These are phyloP conservation scores for Podaxis mareebaensis DNA, from an alignment of 768 basidiomycete species.

Conservation along the genomic window DNA sequence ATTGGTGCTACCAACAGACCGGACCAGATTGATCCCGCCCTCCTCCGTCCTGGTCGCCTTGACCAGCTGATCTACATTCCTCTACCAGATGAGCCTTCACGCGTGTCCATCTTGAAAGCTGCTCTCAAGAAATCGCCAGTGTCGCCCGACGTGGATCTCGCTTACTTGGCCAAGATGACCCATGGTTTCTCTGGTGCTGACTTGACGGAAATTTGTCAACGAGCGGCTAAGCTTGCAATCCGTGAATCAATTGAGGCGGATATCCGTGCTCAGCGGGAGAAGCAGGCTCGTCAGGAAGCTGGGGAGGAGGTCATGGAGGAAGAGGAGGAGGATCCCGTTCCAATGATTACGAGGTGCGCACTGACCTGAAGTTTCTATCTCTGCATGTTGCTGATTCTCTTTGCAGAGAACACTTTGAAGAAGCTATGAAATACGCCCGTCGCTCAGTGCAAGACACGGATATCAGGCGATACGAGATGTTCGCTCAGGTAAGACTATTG, in stretches of 20 bases:
- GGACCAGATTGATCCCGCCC: slow-evolving; percentile 92
- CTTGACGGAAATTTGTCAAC: slow-evolving; percentile 98
- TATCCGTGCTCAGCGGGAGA: slow-evolving; percentile 76
- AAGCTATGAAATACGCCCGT: slow-evolving; percentile 97
- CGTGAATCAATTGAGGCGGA: slow-evolving; percentile 94
- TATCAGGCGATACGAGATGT: slow-evolving; percentile 98
- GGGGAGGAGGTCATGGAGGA: slow-evolving; percentile 74
- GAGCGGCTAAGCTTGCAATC: slow-evolving; percentile 96
- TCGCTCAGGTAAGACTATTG: slow-evolving; percentile 67
- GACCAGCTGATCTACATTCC: slow-evolving; percentile 99
- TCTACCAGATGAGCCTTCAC: slow-evolving; percentile 91
- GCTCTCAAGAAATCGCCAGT: slow-evolving; percentile 92
- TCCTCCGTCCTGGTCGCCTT: slow-evolving; percentile 95
- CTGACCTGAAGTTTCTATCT: neutral
- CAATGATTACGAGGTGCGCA: slow-evolving; percentile 74
- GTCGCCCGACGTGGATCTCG: slow-evolving; percentile 76
- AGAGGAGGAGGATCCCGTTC: slow-evolving; percentile 86
- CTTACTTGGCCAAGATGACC: slow-evolving; percentile 86
- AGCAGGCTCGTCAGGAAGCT: slow-evolving; percentile 78
- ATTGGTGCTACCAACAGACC: slow-evolving; percentile 97
- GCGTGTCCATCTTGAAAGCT: slow-evolving; percentile 89
- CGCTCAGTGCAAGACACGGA: slow-evolving; percentile 96
- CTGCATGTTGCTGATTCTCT: slow-evolving; percentile 10
- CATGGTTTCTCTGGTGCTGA: slow-evolving; percentile 99
- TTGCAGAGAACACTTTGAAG: slow-evolving; percentile 91